These are phyloP conservation scores for Teunomyces kruisii DNA, from an alignment of 805 yeast species.

Conservation along the genomic window DNA sequence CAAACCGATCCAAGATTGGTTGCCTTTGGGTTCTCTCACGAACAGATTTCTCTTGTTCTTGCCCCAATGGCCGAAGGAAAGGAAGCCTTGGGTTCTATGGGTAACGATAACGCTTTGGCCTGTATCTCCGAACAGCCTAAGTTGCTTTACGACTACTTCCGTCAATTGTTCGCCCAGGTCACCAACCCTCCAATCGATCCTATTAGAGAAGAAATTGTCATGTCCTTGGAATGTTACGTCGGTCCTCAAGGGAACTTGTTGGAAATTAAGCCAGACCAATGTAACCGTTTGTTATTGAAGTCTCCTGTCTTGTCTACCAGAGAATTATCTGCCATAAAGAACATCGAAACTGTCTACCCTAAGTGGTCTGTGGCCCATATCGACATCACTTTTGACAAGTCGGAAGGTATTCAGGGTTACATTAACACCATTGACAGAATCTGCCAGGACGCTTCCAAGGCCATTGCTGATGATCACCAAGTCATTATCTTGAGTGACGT, in stretches of 20 bases:
- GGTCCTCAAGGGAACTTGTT: constrained; percentile 98
- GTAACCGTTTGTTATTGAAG: constrained; percentile 78
- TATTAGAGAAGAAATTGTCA: constrained; percentile 92
- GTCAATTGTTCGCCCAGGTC: constrained; percentile 96
- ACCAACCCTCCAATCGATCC: constrained; percentile 99
- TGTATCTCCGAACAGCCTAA: constrained; percentile 93
- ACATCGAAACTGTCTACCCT: constrained; percentile 75
- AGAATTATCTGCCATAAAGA: constrained; percentile 73
- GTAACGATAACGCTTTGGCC: constrained; percentile 94
- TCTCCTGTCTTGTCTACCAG: constrained; percentile 78
- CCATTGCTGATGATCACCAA: constrained; percentile 73
- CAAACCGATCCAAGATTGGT: constrained; percentile 80
- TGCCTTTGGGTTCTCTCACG: constrained; percentile 93
- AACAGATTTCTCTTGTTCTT: constrained; percentile 77
- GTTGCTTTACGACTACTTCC: constrained; percentile 87
- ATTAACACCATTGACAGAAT: constrained; percentile 80
- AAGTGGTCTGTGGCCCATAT: constrained; percentile 80
- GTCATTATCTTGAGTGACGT: constrained; percentile 78
- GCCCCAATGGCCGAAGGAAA: constrained; percentile 97
- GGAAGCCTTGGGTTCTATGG: constrained; percentile 97
- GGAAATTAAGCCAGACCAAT: constrained; percentile 90
- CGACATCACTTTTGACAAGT: constrained; percentile 84
- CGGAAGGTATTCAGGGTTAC: constrained; percentile 85
- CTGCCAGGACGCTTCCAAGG: constrained; percentile 82
- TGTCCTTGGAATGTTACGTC: constrained; percentile 94